phyloP scores from a whole-genome alignment of 2,329 filamentous ascomycete species.

The Talaromyces sp. region DNA sequence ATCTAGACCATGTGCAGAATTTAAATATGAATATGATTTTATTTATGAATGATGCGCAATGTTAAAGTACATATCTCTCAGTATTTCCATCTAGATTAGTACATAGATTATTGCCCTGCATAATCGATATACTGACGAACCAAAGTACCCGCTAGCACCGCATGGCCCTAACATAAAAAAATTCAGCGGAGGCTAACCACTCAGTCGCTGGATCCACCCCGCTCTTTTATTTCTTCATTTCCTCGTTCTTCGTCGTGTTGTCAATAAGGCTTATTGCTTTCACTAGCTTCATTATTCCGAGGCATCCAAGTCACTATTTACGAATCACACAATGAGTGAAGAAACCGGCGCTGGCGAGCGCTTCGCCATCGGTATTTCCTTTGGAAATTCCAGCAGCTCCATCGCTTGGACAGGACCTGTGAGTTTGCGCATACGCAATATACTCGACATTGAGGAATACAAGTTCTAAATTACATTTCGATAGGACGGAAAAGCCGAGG shows the following conservation, averaged over 20 bases:
- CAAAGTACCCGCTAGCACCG: neutral
- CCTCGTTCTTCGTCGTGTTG: slow-evolving; percentile 7
- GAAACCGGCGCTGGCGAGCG: slow-evolving; percentile 53
- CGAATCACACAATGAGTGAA: slow-evolving; percentile 46
- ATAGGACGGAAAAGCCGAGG: slow-evolving; percentile 87
- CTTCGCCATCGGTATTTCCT: slow-evolving; percentile 87
- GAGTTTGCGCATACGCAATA: slow-evolving; percentile 26
- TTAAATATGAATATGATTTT: neutral
- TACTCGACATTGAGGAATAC: neutral
- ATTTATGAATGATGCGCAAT: too few species aligned
- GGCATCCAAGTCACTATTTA: neutral
- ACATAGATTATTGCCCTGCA: neutral
- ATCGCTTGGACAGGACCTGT: slow-evolving; percentile 79
- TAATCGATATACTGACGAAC: neutral
- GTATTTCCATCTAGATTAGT: neutral
- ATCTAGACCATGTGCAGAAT: neutral
- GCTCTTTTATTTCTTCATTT: slow-evolving; percentile 17
- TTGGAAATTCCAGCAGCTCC: slow-evolving; percentile 97
- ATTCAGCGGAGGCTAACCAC: slow-evolving; percentile 1
- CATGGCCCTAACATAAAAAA: slow-evolving; percentile 12
- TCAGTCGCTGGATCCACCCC: slow-evolving; percentile 14
- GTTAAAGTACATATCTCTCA: neutral
- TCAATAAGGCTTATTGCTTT: neutral
- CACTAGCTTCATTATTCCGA: neutral
- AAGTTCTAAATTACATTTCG: neutral